Percentiles rank a stretch among this genome's conserved stretches.
Evolutionary conservation across 2,329 filamentous ascomycete species (phyloP).

Genomic region (Epichloe elymi): DNA sequence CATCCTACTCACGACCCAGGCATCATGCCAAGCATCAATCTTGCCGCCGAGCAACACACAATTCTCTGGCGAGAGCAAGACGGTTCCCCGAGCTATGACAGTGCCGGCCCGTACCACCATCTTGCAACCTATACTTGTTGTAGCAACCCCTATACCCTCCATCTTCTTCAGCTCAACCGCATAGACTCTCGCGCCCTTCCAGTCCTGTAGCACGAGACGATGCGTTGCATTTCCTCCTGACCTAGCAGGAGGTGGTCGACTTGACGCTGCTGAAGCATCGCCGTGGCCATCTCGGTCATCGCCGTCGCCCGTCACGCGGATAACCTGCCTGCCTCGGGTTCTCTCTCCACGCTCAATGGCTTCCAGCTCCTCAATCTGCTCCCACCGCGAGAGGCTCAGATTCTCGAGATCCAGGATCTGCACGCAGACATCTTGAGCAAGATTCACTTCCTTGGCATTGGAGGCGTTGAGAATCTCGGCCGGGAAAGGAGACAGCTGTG

Average conservation of each 20-base stretch:
- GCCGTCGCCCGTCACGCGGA: conserved; percentile 44
- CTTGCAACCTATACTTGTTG: conserved; percentile 67
- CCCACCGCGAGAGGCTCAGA: conserved; percentile 66
- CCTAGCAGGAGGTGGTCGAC: background rate
- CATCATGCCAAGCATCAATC: conserved; percentile 66
- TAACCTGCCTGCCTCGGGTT: conserved; percentile 65
- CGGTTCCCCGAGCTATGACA: conserved; percentile 57
- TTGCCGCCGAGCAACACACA: conserved; percentile 75
- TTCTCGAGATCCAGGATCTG: conserved; percentile 85
- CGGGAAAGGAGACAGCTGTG: conserved; percentile 34
- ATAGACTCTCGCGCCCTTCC: conserved; percentile 52
- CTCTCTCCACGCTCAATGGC: conserved; percentile 59
- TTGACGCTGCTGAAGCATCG: background rate
- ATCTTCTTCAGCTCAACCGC: conserved; percentile 60
- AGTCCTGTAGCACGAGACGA: conserved; percentile 73
- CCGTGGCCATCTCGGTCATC: conserved; percentile 3
- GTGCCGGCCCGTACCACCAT: conserved; percentile 53
- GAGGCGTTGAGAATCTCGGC: conserved; percentile 38
- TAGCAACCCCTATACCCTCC: conserved; percentile 49
- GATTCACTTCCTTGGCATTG: conserved; percentile 36
- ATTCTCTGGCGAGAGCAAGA: conserved; percentile 60
- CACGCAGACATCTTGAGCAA: conserved; percentile 53
- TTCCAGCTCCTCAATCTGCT: conserved; percentile 74
- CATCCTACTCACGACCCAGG: conserved; percentile 63
- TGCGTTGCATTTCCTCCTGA: conserved; percentile 46